Conservation (phyloP, 2,329 filamentous ascomycete species). For the Pseudocercospora fuligena region DNA sequence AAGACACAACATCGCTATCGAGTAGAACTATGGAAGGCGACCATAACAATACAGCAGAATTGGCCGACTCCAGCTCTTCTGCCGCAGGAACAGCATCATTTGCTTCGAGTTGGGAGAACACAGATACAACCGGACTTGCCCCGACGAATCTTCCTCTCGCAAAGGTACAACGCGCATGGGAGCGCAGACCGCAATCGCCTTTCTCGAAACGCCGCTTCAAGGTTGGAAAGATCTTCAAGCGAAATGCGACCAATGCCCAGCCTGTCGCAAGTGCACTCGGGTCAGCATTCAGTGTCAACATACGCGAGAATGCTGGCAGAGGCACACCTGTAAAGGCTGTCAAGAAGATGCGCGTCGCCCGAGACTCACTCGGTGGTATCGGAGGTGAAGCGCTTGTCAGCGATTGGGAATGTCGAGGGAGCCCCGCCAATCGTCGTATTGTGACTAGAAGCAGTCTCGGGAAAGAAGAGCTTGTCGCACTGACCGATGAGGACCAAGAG, state of each 20-base stretch:
- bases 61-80: slow-evolving; percentile 1
- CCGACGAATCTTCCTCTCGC: slow-evolving; percentile 48
- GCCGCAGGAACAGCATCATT: slow-evolving; percentile 13
- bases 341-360: slow-evolving; percentile 50
- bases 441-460: slow-evolving; percentile 34
- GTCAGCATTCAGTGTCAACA: slow-evolving; percentile 20
- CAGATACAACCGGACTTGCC: slow-evolving; percentile 48
- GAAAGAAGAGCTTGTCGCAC: slow-evolving; percentile 29
- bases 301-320: slow-evolving; percentile 2
- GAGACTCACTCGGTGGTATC: slow-evolving; percentile 8
- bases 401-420: slow-evolving; percentile 37
- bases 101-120: slow-evolving; percentile 48
- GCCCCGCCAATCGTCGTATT: slow-evolving; percentile 36
- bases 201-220: slow-evolving; percentile 42
- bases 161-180: slow-evolving; percentile 54
- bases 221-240: slow-evolving; percentile 53
- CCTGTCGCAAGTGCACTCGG: slow-evolving; percentile 7
- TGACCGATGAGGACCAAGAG: slow-evolving; percentile 30
- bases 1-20: slow-evolving; percentile 10
- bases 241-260: slow-evolving; percentile 27
- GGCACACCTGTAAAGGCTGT: slow-evolving; percentile 48
- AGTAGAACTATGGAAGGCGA: not conserved
- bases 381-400: slow-evolving; percentile 28
- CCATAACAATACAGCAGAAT: not conserved
- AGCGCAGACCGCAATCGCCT: slow-evolving; percentile 52